These are phyloP conservation scores for Nissolia schottii DNA, from an alignment of 306 rosid genomes.

Conservation along the genomic window DNA sequence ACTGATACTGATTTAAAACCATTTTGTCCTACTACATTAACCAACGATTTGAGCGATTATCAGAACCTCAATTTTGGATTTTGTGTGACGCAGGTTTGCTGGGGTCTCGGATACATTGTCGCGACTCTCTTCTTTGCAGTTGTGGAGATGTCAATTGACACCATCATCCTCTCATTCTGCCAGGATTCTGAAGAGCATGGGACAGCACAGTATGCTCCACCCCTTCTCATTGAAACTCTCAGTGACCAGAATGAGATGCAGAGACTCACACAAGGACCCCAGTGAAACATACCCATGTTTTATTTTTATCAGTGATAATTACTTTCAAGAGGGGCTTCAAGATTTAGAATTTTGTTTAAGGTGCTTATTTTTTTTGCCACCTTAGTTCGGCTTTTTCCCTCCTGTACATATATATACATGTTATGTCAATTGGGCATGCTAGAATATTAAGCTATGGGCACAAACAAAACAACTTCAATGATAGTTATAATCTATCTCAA, in stretches of 20 bases:
- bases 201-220: constrained; percentile 95
- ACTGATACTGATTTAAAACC: constrained; percentile 4
- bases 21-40: neutral
- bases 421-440: neutral
- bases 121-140: constrained; percentile 95
- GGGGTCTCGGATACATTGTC: constrained; percentile 83
- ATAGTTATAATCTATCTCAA: neutral
- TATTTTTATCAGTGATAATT: neutral
- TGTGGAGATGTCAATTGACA: constrained; percentile 95
- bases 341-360: constrained; percentile 24
- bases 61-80: neutral
- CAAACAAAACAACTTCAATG: neutral
- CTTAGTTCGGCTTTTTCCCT: constrained; percentile 19
- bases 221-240: constrained; percentile 95
- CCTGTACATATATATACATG: constrained; percentile 26
- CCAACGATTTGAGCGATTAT: neutral
- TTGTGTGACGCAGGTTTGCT: constrained; percentile 66
- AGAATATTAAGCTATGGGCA: constrained; percentile 20
- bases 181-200: constrained; percentile 98
- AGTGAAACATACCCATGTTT: constrained; percentile 17
- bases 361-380: constrained; percentile 24
- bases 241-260: constrained; percentile 83
- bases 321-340: neutral
- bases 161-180: constrained; percentile 92
- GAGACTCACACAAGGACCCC: constrained; percentile 76